Base-by-base conservation (phyloP, 129 eudicot genomes). In the Helianthus tuberosus region DNA sequence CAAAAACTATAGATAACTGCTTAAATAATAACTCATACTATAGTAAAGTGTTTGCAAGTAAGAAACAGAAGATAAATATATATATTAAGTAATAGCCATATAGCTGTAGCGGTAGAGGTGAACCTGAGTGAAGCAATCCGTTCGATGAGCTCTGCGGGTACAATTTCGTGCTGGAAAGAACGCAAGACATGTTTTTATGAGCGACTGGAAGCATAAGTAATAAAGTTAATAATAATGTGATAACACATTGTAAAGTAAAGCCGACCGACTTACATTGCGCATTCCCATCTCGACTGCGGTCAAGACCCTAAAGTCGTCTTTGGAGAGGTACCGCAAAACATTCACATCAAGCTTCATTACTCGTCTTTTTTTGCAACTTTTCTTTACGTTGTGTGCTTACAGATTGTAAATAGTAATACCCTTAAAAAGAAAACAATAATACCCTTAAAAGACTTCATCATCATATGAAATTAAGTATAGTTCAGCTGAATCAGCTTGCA, bases 201-300 rank as follows among this genome's bases (percentile, higher is more conserved):
- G 59, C 43, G 12, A 5, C 15, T 11, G 53, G 15, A 5, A 49
- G 14, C 53, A 4, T 47, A 47, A 47, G 3, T 47, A 47, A n/a
- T 20, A 20, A 20, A 20, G 23, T 20, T 20, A 20, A 20, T 20
- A 20, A 20, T 20, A 20, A 20, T 20, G 23, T 20, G 23, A 20
- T 20, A 20, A 20, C 23, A 20, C 23, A 20, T 20, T 20, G n/a
- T 23, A 49, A 11, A 35, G 8, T 11, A 10, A 32, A 58, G 54
- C 25, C 12, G 23, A 20, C 23, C 0, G 12, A 75, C 68, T 13
- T 38, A 90, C 98, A 80, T 95, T 91, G 72, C 99, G 91, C 97
- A 91, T 95, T 73, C 97, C 99, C 99, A 95, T 86, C 81, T 95
- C 99, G 41, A 95, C 97, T 12, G 99, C 99, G 11, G 96, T 89